Evolutionary conservation across 192 early-diverging fungal genomes (phyloP).

Genomic region (Mortierella alpina): DNA sequence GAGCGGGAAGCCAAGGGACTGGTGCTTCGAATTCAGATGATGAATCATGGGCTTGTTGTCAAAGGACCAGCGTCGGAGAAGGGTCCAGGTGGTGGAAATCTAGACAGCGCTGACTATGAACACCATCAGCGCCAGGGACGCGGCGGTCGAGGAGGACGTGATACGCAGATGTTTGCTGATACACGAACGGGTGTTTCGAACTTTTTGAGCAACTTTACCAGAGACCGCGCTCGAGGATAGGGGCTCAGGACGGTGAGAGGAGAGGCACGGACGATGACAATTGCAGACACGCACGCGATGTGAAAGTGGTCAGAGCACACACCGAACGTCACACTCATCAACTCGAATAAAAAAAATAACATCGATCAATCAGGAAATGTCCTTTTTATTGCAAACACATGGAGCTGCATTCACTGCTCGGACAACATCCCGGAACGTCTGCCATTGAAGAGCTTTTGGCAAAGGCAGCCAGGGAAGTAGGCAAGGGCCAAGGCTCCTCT

Average conservation of each 20-base stretch:
- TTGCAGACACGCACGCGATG: no score
- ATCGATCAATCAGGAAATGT: background rate
- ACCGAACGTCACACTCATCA: conserved; percentile 1
- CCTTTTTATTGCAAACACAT: conserved; percentile 6
- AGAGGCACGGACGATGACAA: background rate
- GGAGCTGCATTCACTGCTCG: conserved; percentile 33
- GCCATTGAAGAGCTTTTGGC: background rate
- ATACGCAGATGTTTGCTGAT: conserved; percentile 20
- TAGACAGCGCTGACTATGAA: background rate
- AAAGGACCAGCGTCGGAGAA: conserved; percentile 30
- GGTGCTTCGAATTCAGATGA: conserved; percentile 74
- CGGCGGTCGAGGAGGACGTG: conserved; percentile 16
- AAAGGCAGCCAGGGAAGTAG: background rate
- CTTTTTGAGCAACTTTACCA: conserved; percentile 37
- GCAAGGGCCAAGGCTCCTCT: background rate
- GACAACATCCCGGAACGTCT: conserved; percentile 9
- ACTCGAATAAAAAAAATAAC: background rate
- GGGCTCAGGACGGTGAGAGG: background rate
- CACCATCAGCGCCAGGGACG: background rate
- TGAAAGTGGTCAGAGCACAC: no score
- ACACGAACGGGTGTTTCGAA: conserved; percentile 22
- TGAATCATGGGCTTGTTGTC: conserved; percentile 64
- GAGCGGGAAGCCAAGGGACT: conserved; percentile 68
- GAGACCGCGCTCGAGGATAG: conserved; percentile 24
- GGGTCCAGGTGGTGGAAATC: background rate